Evolutionary conservation across 2,329 filamentous ascomycete species (phyloP).

Genomic region (Claviceps quebecensis): DNA sequence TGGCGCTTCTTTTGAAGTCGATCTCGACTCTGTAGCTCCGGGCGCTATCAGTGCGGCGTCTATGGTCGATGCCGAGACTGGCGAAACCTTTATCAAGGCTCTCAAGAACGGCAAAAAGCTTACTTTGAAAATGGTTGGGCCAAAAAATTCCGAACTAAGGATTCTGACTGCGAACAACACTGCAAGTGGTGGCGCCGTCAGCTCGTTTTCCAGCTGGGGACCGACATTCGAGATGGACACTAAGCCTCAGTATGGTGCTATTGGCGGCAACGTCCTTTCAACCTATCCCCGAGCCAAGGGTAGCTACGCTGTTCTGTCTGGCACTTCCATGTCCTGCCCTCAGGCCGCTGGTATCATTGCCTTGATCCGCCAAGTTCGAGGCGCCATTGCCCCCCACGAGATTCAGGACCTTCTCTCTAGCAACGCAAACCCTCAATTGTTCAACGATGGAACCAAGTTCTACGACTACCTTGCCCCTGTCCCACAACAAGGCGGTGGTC

Average conservation of each 20-base stretch:
- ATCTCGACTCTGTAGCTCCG: conserved; percentile 13
- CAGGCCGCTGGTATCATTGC: conserved; percentile 40
- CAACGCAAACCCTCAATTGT: conserved; percentile 33
- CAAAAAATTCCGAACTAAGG: conserved; percentile 8
- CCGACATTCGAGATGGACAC: conserved; percentile 44
- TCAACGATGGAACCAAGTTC: conserved; percentile 28
- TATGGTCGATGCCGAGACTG: conserved; percentile 28
- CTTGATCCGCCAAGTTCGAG: conserved; percentile 36
- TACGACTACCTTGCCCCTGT: conserved; percentile 35
- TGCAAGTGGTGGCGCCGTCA: conserved; percentile 35
- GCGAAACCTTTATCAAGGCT: conserved; percentile 27
- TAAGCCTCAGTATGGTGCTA: conserved; percentile 41
- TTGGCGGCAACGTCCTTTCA: conserved; percentile 44
- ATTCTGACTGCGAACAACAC: conserved; percentile 16
- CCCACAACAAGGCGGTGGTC: conserved; percentile 45
- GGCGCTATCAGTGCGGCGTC: conserved; percentile 20
- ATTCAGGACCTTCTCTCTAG: conserved; percentile 36
- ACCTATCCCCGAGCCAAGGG: conserved; percentile 35
- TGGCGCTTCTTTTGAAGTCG: conserved; percentile 18
- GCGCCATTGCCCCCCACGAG: conserved; percentile 33
- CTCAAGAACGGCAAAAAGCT: conserved; percentile 31
- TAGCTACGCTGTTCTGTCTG: conserved; percentile 37
- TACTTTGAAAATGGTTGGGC: conserved; percentile 28
- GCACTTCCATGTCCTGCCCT: conserved; percentile 48
- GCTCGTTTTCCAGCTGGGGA: conserved; percentile 43